Base-by-base conservation (phyloP, 116 monocot genomes). In the Dioscorea cayenensis region DNA sequence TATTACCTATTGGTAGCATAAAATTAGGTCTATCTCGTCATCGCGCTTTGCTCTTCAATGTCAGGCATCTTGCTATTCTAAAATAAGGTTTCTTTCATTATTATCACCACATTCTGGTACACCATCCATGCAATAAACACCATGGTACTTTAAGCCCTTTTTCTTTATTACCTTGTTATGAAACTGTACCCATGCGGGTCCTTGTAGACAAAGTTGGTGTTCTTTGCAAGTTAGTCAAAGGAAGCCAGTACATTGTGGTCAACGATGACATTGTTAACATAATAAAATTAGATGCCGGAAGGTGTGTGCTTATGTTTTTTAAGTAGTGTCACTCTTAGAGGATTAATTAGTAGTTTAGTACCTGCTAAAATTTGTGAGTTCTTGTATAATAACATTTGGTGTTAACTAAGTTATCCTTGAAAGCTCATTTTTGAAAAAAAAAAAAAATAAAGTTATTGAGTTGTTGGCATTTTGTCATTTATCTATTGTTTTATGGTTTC, bases 41-140 rank as follows among this genome's bases (percentile, higher is more conserved):
- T 59, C 90, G 99, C 51, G 85, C 99, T 48, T 87, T 99, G 65
- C 91, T 99, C 72, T 99, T 99, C 79, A 99, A 99, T 94, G 99
- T 99, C 66, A 71, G 0, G 20, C 49, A 14, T 55, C 0, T 19
- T 55, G 18, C 51, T 16, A 55, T 55, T 55, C 18, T 17, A 10
- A 55, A 43, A 11, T 43, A 6, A 43, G 10, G 43, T 43, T 43
- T 43, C 6, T 43, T 43, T 43, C 43, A 43, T 43, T 43, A 43
- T 43, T 6, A 43, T 55, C 52, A 55, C 8, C 18, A 14, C 52
- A 55, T 14, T 55, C 16, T 6, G 37, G 43, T 6, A 43, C 14
- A 55, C 52, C 4, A 55, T 19, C 16, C 4, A 62, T 62, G n/a
- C 18, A 62, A 62, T 62, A 2, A 62, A 23, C 25, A 62, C 7